Percentiles rank a stretch among this genome's conserved stretches.
phyloP scores from a whole-genome alignment of 768 basidiomycete genomes.

The Dentipellis sp. region DNA sequence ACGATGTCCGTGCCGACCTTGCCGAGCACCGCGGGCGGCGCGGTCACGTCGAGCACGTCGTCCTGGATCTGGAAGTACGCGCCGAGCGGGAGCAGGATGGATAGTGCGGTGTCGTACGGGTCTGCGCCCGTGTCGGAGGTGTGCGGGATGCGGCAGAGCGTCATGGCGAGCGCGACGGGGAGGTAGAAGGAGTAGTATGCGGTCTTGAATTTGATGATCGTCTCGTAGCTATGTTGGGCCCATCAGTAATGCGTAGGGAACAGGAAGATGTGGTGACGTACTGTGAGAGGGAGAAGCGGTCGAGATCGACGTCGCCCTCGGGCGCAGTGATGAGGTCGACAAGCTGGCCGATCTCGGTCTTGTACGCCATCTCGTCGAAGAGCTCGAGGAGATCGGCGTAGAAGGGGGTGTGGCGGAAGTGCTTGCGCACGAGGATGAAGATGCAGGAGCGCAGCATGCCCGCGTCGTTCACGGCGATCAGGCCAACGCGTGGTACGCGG shows the following conservation, averaged over 20 bases:
- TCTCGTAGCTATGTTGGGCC: constrained; percentile 50
- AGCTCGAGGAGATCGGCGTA: constrained; percentile 88
- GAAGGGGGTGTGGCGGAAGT: constrained; percentile 72
- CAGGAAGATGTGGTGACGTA: constrained; percentile 22
- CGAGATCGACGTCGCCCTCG: constrained; percentile 78
- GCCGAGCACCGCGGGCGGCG: constrained; percentile 81
- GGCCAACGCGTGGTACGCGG: constrained; percentile 53
- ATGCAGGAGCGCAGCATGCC: constrained; percentile 95
- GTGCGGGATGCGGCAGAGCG: constrained; percentile 53
- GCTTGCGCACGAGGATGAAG: constrained; percentile 78
- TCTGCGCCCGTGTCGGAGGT: constrained; percentile 32
- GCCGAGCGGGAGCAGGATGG: constrained; percentile 85
- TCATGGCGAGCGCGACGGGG: constrained; percentile 91
- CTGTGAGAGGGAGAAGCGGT: constrained; percentile 84
- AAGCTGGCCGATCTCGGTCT: constrained; percentile 93
- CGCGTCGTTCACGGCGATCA: constrained; percentile 90
- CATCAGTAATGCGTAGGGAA: not conserved
- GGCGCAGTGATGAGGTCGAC: constrained; percentile 93
- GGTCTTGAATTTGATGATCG: constrained; percentile 95
- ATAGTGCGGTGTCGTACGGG: constrained; percentile 59
- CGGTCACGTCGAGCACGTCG: constrained; percentile 82
- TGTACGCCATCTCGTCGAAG: constrained; percentile 78
- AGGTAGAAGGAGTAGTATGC: constrained; percentile 99
- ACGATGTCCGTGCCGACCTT: constrained; percentile 97
- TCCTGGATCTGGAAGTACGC: constrained; percentile 99